Evolutionary conservation across 2,329 filamentous ascomycete genomes (phyloP).

Genomic region (Aureobasidium sp.): DNA sequence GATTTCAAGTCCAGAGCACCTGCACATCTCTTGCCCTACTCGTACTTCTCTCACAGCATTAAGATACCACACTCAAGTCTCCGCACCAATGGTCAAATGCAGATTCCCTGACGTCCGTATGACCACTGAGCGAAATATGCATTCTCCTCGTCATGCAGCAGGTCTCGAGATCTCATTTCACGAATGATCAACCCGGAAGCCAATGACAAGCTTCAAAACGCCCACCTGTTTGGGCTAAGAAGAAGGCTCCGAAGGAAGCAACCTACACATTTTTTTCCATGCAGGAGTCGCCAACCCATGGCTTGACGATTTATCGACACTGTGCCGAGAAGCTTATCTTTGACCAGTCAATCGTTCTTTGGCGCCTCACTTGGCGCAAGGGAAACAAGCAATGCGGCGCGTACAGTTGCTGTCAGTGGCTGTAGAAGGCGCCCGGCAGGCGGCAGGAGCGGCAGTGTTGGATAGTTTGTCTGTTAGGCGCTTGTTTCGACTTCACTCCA

Average conservation of each 20-base stretch:
- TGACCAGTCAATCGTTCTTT: neutral
- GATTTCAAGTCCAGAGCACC: neutral
- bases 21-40: neutral
- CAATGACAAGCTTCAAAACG: constrained; percentile 1
- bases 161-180: neutral
- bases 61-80: neutral
- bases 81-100: neutral
- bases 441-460: neutral
- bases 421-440: neutral
- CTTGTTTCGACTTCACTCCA: constrained; percentile 1
- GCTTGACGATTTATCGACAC: neutral
- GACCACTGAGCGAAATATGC: neutral
- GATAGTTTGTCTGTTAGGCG: neutral
- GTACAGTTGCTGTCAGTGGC: neutral
- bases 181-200: neutral
- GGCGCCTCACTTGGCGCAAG: neutral
- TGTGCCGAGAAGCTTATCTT: neutral
- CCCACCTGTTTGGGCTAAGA: neutral
- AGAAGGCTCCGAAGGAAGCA: neutral
- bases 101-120: neutral
- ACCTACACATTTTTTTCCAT: neutral
- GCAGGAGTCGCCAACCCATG: neutral
- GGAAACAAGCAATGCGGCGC: constrained; percentile 5
- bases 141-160: neutral
- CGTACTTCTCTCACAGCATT: neutral